A percentile compares a stretch with the other conserved stretches of the same genome.
Conservation (phyloP, 1,284 basidiomycete genomes). For the Ceratobasidium sp. region DNA sequence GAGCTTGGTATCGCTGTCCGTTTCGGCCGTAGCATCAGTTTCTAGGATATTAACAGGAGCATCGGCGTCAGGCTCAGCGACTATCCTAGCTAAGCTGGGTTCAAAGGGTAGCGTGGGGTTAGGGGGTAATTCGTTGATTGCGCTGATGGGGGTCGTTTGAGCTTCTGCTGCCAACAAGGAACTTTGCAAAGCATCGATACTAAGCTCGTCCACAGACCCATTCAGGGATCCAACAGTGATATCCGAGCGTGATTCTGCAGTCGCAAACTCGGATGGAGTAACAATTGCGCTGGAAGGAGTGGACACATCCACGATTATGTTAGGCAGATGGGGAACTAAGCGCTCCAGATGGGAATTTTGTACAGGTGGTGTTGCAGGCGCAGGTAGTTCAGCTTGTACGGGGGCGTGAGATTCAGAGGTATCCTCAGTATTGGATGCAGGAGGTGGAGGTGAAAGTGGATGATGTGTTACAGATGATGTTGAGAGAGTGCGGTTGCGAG, state of each 20-base stretch:
- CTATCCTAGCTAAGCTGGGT: neutral
- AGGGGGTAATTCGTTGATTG: neutral
- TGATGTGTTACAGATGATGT: constrained; percentile 58
- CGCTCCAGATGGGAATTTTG: constrained; percentile 1
- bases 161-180: constrained; percentile 5
- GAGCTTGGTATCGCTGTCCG: constrained; percentile 66
- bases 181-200: neutral
- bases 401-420: neutral
- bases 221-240: constrained; percentile 32
- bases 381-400: neutral
- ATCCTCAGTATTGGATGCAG: neutral
- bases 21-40: constrained; percentile 49
- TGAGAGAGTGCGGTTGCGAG: constrained; percentile 27
- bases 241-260: constrained; percentile 42
- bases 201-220: constrained; percentile 14
- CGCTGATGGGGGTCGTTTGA: constrained; percentile 13
- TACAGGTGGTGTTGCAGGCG: neutral
- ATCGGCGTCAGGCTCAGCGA: neutral
- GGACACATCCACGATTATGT: constrained; percentile 40
- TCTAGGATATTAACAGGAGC: neutral
- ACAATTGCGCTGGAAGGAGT: constrained; percentile 31
- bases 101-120: neutral
- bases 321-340: constrained; percentile 7
- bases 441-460: constrained; percentile 56
- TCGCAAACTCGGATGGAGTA: constrained; percentile 43